phyloP scores from a whole-genome alignment of 805 yeast species.

The Vanderwaltozyma yarrowii region DNA sequence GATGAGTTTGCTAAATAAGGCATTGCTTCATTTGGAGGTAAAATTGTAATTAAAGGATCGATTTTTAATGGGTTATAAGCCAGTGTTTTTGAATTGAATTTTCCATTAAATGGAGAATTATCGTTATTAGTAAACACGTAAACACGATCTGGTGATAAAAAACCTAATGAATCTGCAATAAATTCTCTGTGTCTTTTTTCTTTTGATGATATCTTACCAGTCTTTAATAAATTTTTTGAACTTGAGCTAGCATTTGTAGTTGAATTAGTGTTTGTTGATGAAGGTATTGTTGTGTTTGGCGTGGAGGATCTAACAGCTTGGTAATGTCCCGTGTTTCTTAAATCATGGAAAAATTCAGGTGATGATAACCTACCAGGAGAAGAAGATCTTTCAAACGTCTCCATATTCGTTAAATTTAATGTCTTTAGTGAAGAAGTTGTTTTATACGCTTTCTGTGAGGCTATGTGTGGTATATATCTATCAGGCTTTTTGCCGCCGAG shows the following conservation, averaged over 20 bases:
- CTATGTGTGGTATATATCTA: constrained; percentile 31
- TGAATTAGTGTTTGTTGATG: not conserved
- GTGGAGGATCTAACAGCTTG: constrained; percentile 10
- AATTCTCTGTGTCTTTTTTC: constrained; percentile 26
- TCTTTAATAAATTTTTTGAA: not conserved
- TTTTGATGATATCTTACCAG: constrained; percentile 2
- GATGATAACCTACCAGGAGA: constrained; percentile 23
- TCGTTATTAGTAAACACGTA: constrained; percentile 23
- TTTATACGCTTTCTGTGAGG: constrained; percentile 24
- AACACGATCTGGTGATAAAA: constrained; percentile 34
- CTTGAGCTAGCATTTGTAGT: not conserved
- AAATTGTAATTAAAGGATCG: constrained; percentile 14
- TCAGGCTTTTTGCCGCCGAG: constrained; percentile 20
- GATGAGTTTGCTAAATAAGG: constrained; percentile 8
- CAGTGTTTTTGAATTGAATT: not conserved
- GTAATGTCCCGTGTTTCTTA: constrained; percentile 17
- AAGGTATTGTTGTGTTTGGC: not conserved
- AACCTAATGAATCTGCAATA: constrained; percentile 44
- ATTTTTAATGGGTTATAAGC: constrained; percentile 6
- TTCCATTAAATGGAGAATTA: not conserved
- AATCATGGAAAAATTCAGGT: constrained; percentile 24
- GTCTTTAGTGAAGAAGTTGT: constrained; percentile 11
- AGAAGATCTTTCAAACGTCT: constrained; percentile 14
- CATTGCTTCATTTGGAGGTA: constrained; percentile 15
- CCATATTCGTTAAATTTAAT: not conserved